Conservation (phyloP, 768 basidiomycete species). For the Fomitopsis serialis region DNA sequence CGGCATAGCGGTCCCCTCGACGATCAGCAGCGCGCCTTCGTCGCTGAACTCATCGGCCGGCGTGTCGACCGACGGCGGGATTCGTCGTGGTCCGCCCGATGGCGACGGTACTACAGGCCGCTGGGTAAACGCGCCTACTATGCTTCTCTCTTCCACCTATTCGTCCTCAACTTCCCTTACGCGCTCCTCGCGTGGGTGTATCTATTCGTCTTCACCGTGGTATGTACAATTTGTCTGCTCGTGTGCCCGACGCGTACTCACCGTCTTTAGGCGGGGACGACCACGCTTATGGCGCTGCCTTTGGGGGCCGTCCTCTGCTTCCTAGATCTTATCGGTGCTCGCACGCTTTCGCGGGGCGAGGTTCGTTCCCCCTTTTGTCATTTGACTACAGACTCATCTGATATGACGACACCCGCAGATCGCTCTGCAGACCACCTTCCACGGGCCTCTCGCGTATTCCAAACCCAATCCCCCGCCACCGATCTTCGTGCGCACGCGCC, state of each 20-base stretch:
- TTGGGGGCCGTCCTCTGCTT: slow-evolving; percentile 76
- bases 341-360: slow-evolving; percentile 68
- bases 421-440: slow-evolving; percentile 63
- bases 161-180: slow-evolving; percentile 74
- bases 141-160: slow-evolving; percentile 59
- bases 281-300: slow-evolving; percentile 72
- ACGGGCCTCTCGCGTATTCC: slow-evolving; percentile 59
- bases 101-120: slow-evolving; percentile 63
- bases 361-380: slow-evolving; percentile 26
- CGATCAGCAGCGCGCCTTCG: slow-evolving; percentile 11
- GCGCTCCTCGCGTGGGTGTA: slow-evolving; percentile 76
- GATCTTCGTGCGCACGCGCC: slow-evolving; percentile 64
- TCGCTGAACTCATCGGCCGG: slow-evolving; percentile 10
- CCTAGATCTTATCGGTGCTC: slow-evolving; percentile 68
- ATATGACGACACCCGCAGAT: slow-evolving; percentile 33
- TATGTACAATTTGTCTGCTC: slow-evolving; percentile 30
- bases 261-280: slow-evolving; percentile 61
- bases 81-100: slow-evolving; percentile 24
- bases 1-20: slow-evolving; percentile 4
- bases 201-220: slow-evolving; percentile 76
- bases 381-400: too few species aligned
- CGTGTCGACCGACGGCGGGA: slow-evolving; percentile 3
- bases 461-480: slow-evolving; percentile 64
- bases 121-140: slow-evolving; percentile 54
- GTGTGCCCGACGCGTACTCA: background rate